phyloP scores from a whole-genome alignment of 139 green algal species.

The Pleodorina starrii region DNA sequence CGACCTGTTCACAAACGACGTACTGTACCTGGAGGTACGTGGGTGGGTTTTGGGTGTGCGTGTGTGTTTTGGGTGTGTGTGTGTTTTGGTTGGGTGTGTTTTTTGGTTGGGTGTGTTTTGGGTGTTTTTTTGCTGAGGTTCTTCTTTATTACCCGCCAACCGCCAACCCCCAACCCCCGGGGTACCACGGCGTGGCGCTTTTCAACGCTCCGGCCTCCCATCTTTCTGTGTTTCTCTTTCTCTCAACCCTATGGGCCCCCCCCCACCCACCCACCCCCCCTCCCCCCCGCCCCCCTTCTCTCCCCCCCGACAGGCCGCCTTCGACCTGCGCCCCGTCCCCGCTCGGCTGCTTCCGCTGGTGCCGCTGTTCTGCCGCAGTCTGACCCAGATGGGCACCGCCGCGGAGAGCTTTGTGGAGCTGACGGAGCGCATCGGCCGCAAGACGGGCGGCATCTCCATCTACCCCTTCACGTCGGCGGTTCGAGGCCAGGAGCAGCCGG shows the following conservation, averaged over 20 bases:
- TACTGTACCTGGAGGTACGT: constrained; percentile 93
- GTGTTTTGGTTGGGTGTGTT: too few relatives aligned
- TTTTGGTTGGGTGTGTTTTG: too few relatives aligned
- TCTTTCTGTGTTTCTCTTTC: too few relatives aligned
- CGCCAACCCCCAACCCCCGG: too few relatives aligned
- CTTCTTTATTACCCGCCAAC: too few relatives aligned
- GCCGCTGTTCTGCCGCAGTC: constrained; percentile 94
- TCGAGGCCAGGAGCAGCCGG: constrained; percentile 72
- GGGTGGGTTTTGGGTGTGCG: not conserved
- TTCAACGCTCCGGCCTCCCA: too few relatives aligned
- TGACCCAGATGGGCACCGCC: constrained; percentile 91
- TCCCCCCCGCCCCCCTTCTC: not conserved
- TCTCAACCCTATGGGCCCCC: not conserved
- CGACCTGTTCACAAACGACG: constrained; percentile 99
- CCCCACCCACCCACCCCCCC: not conserved
- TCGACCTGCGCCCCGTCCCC: constrained; percentile 80
- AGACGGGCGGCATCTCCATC: constrained; percentile 94
- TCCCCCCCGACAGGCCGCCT: constrained; percentile 40
- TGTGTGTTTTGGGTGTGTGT: too few relatives aligned
- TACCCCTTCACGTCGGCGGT: constrained; percentile 88
- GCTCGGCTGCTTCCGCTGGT: constrained; percentile 93
- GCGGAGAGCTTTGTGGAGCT: constrained; percentile 95
- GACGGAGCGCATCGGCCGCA: constrained; percentile 96
- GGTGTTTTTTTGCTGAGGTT: too few relatives aligned
- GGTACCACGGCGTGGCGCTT: too few relatives aligned